Evolutionary conservation across 371 early-diverging fungal species (phyloP).

Genomic region (Rhizopus stolonifer): DNA sequence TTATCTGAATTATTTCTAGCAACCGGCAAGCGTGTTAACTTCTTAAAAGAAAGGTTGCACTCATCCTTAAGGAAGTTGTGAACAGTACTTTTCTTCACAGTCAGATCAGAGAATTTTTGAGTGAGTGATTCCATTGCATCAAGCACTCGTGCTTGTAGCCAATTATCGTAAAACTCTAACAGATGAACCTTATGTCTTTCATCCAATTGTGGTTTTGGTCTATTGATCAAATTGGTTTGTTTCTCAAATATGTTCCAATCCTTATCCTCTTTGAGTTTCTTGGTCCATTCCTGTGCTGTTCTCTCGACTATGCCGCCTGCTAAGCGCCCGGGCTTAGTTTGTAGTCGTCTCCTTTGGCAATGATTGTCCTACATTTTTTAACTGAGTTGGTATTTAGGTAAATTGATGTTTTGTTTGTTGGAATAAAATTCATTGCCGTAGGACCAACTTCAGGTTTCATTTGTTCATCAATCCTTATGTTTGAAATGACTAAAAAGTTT

Average conservation of each 20-base stretch:
- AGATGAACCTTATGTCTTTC: conserved; percentile 17
- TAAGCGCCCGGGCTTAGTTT: conserved; percentile 12
- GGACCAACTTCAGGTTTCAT: conserved; percentile 16
- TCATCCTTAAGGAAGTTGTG: conserved; percentile 15
- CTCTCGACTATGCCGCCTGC: conserved; percentile 10
- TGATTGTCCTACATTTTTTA: conserved; percentile 5
- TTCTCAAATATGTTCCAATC: conserved; percentile 20
- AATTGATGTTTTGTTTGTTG: conserved; percentile 16
- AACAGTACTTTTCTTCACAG: conserved; percentile 16
- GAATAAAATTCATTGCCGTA: conserved; percentile 12
- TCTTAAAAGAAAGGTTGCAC: conserved; percentile 19
- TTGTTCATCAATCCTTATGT: conserved; percentile 15
- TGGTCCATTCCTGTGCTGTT: conserved; percentile 20
- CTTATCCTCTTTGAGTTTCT: conserved; percentile 20
- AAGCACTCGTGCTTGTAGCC: conserved; percentile 11
- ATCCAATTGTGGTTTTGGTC: conserved; percentile 18
- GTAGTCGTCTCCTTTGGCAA: conserved; percentile 5
- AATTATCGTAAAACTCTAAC: conserved; percentile 13
- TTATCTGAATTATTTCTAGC: conserved; percentile 12
- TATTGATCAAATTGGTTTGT: conserved; percentile 16
- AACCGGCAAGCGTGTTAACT: conserved; percentile 9
- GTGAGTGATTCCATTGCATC: conserved; percentile 16
- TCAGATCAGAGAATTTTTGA: conserved; percentile 11
- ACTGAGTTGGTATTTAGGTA: conserved; percentile 13
- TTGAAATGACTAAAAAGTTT: conserved; percentile 16